These are phyloP conservation scores for Pseudonectria buxi DNA, from an alignment of 2,329 filamentous ascomycete genomes.

Conservation along the genomic window DNA sequence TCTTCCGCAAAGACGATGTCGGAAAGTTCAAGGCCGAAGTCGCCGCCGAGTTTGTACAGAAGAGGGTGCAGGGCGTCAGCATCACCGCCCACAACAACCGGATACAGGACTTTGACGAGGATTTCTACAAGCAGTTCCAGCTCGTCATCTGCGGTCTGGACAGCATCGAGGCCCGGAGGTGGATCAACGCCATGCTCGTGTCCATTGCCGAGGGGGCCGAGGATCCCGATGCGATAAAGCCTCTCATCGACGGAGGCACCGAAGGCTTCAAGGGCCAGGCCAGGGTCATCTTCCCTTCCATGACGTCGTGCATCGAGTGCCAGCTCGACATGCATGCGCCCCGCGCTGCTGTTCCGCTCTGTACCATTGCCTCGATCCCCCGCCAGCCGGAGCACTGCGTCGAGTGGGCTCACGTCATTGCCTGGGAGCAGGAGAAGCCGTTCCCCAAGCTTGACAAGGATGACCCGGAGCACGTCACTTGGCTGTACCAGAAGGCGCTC, in stretches of 20 bases:
- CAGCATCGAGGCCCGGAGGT: slow-evolving; percentile 93
- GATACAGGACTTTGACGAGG: slow-evolving; percentile 94
- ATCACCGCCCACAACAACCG: slow-evolving; percentile 92
- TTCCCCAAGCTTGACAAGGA: slow-evolving; percentile 88
- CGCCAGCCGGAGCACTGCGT: slow-evolving; percentile 97
- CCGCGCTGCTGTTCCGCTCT: slow-evolving; percentile 92
- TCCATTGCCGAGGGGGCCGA: slow-evolving; percentile 75
- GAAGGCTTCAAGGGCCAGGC: slow-evolving; percentile 98
- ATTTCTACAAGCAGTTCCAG: slow-evolving; percentile 96
- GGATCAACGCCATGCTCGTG: slow-evolving; percentile 94
- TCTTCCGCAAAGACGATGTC: slow-evolving; percentile 87
- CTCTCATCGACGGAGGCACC: slow-evolving; percentile 91
- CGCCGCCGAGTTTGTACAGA: slow-evolving; percentile 85
- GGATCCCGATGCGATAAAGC: slow-evolving; percentile 80
- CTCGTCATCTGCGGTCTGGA: slow-evolving; percentile 90
- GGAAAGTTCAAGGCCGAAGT: slow-evolving; percentile 92
- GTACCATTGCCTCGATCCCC: slow-evolving; percentile 92
- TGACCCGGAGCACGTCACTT: slow-evolving; percentile 94
- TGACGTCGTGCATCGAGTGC: slow-evolving; percentile 96
- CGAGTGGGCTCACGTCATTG: slow-evolving; percentile 97
- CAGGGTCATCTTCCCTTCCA: slow-evolving; percentile 81
- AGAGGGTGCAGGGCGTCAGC: slow-evolving; percentile 78
- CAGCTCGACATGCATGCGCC: slow-evolving; percentile 98
- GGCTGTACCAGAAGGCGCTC: slow-evolving; percentile 84
- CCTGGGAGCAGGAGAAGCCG: slow-evolving; percentile 82